Evolutionary conservation across 495 filamentous ascomycete species (phyloP).

Genomic region (Neurospora sp.): DNA sequence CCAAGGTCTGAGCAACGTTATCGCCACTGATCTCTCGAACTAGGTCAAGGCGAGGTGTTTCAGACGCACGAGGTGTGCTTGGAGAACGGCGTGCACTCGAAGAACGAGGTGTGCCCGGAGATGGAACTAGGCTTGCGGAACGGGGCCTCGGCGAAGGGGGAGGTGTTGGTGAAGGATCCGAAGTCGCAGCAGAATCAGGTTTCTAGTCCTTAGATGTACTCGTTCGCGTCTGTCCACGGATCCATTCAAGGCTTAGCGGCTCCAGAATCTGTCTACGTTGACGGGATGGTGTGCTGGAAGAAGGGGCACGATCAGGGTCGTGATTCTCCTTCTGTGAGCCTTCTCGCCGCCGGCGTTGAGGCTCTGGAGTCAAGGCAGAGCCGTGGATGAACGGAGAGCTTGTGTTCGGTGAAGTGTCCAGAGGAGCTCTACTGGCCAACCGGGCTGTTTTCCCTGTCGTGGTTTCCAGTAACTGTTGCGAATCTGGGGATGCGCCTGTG

Average conservation of each 20-base stretch:
- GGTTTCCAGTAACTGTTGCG: neutral
- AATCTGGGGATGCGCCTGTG: neutral
- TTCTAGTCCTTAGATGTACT: neutral
- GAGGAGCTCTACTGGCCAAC: neutral
- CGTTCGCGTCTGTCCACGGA: neutral
- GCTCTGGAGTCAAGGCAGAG: neutral
- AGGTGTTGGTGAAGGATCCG: neutral
- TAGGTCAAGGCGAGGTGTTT: neutral
- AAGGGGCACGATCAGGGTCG: neutral
- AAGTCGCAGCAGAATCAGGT: neutral
- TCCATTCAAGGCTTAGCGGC: neutral
- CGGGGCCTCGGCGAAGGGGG: neutral
- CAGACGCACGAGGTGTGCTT: neutral
- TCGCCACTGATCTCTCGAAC: neutral
- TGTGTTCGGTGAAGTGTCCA: neutral
- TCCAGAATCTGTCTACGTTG: neutral
- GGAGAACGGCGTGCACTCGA: neutral
- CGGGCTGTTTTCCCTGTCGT: neutral
- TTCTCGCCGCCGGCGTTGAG: neutral
- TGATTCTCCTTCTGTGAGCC: neutral
- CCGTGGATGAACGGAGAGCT: neutral
- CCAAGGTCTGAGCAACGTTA: neutral
- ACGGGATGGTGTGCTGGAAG: neutral
- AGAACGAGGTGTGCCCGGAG: neutral
- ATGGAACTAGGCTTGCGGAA: neutral